Percentiles rank a stretch among this genome's conserved stretches.
These are phyloP conservation scores for Colletotrichum liaoningense DNA, from an alignment of 2,329 filamentous ascomycete genomes.

Conservation along the genomic window DNA sequence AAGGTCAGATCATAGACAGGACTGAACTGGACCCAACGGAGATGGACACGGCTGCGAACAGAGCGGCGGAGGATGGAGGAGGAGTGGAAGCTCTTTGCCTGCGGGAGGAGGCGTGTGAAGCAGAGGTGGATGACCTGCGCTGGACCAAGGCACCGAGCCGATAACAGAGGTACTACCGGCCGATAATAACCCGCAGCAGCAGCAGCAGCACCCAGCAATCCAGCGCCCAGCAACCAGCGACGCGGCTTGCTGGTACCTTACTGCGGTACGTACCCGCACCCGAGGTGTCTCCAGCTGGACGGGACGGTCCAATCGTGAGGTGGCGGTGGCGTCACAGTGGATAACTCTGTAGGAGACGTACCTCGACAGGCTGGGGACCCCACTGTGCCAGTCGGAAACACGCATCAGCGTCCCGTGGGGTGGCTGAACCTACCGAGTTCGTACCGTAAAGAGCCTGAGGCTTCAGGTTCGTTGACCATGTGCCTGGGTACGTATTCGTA, in stretches of 20 bases:
- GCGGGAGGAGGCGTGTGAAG: constrained; percentile 4
- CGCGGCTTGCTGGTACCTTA: not conserved
- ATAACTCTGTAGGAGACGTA: not conserved
- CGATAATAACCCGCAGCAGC: constrained; percentile 28
- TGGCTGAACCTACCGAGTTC: constrained; percentile 6
- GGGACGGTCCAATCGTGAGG: not conserved
- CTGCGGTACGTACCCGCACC: not conserved
- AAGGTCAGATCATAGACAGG: not conserved
- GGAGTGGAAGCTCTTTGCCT: constrained; percentile 31
- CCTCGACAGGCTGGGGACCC: not conserved
- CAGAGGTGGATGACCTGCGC: not conserved
- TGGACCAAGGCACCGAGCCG: not conserved
- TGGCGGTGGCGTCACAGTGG: constrained; percentile 28
- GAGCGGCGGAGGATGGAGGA: not conserved
- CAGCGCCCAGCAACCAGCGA: constrained; percentile 15
- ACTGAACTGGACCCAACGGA: constrained; percentile 13
- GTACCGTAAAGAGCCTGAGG: not conserved
- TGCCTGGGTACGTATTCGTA: not conserved
- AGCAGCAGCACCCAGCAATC: too few relatives aligned
- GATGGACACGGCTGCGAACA: not conserved
- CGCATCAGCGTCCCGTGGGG: constrained; percentile 31
- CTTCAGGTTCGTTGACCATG: not conserved
- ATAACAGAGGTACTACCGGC: constrained; percentile 17
- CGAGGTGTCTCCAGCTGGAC: not conserved
- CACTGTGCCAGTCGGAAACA: constrained; percentile 30